Evolutionary conservation across 1,139 yeast species (phyloP).

Genomic region (Diutina sp.): DNA sequence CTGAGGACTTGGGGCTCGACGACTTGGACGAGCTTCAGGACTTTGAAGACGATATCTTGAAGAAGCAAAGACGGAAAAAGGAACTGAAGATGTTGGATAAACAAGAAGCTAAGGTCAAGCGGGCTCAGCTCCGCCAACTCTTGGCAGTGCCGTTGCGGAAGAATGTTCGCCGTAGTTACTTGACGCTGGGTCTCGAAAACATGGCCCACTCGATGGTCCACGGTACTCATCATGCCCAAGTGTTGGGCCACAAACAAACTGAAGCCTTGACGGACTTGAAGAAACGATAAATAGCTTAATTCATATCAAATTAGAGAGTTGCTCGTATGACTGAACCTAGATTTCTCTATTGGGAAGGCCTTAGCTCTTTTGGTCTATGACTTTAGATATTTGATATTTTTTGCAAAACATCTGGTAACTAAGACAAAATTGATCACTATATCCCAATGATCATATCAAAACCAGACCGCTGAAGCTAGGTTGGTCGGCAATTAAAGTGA

Average conservation of each 20-base stretch:
- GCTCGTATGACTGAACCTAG: no score
- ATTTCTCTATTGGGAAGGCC: no score
- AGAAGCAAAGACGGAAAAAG: slow-evolving; percentile 49
- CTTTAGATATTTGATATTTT: no score
- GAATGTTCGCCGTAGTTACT: slow-evolving; percentile 58
- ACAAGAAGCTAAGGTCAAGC: slow-evolving; percentile 33
- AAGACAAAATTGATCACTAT: no score
- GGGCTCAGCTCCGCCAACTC: slow-evolving; percentile 44
- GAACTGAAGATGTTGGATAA: slow-evolving; percentile 41
- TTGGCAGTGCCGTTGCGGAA: slow-evolving; percentile 51
- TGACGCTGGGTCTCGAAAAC: slow-evolving; percentile 76
- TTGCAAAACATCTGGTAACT: no score
- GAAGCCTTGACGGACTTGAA: slow-evolving; percentile 61
- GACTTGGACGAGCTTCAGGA: slow-evolving; percentile 44
- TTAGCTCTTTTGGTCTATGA: no score
- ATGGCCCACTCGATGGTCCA: slow-evolving; percentile 74
- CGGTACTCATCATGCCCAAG: slow-evolving; percentile 56
- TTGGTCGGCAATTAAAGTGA: no score
- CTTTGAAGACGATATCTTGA: slow-evolving; percentile 53
- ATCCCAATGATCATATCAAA: no score
- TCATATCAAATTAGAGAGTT: no score
- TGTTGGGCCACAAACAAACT: slow-evolving; percentile 56
- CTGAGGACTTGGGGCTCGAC: slow-evolving; percentile 83
- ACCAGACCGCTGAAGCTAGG: no score
- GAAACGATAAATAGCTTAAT: not conserved